phyloP scores from a whole-genome alignment of 2,329 filamentous ascomycete genomes.

The Dothistroma pini region DNA sequence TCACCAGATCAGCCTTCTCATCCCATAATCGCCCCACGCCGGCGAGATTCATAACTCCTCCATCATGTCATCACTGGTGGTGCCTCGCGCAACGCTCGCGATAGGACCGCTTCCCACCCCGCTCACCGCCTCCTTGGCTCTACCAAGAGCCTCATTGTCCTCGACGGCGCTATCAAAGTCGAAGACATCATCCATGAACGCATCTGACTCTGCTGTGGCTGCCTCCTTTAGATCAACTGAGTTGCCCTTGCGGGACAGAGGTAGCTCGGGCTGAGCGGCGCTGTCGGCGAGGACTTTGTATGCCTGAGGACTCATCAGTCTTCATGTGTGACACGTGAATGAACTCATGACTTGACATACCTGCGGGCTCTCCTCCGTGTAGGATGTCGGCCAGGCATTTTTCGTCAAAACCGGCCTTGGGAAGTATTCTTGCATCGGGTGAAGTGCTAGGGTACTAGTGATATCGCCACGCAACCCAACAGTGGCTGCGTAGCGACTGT shows the following conservation, averaged over 20 bases:
- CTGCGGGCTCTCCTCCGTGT: neutral
- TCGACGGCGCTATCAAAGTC: neutral
- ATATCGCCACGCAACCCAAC: neutral
- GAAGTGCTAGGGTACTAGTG: neutral
- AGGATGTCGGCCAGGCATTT: neutral
- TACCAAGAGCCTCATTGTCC: neutral
- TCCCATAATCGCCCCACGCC: neutral
- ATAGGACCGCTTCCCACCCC: neutral
- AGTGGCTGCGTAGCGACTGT: neutral
- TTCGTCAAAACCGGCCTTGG: neutral
- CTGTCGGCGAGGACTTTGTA: neutral
- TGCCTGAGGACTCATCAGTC: neutral
- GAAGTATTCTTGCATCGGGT: neutral
- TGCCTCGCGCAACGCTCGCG: neutral
- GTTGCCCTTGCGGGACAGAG: neutral
- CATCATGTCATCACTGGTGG: neutral
- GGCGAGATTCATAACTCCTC: neutral
- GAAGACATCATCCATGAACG: neutral
- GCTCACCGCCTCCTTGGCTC: neutral
- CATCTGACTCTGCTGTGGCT: neutral
- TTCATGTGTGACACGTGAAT: neutral
- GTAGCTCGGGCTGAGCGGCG: neutral
- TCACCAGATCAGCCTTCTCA: neutral
- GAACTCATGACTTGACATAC: neutral
- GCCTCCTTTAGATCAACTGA: neutral